A percentile compares a stretch with the other conserved stretches of the same genome.
These are phyloP conservation scores for Citeromyces hawaiiensis DNA, from an alignment of 1,139 yeast genomes.

Conservation along the genomic window DNA sequence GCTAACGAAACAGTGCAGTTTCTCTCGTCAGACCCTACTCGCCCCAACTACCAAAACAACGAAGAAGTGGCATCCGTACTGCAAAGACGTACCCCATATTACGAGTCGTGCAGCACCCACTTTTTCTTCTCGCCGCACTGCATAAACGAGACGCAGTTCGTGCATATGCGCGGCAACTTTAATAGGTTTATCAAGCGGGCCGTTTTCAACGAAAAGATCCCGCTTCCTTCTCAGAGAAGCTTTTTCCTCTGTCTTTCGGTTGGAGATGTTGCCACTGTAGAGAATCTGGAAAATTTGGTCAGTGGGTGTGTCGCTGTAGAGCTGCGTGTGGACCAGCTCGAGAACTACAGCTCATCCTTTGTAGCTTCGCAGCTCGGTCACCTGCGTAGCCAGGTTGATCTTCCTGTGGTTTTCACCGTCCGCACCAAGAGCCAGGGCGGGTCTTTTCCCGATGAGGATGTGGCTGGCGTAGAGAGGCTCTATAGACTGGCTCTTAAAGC, in stretches of 20 bases:
- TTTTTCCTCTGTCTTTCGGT: slow-evolving; percentile 63
- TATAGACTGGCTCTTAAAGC: slow-evolving; percentile 54
- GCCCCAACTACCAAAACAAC: slow-evolving; percentile 59
- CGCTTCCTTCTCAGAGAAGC: slow-evolving; percentile 43
- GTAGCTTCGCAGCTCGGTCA: slow-evolving; percentile 67
- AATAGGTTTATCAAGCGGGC: slow-evolving; percentile 43
- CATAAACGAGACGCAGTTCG: slow-evolving; percentile 37
- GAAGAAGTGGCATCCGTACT: slow-evolving; percentile 77
- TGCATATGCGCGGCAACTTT: slow-evolving; percentile 45
- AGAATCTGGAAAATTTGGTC: slow-evolving; percentile 36
- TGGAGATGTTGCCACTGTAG: slow-evolving; percentile 36
- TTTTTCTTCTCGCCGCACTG: slow-evolving; percentile 73
- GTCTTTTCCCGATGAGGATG: slow-evolving; percentile 45
- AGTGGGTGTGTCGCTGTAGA: slow-evolving; percentile 77
- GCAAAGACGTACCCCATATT: slow-evolving; percentile 71
- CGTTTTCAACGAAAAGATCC: slow-evolving; percentile 36
- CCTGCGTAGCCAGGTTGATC: slow-evolving; percentile 45
- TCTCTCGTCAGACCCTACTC: slow-evolving; percentile 59
- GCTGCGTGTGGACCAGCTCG: slow-evolving; percentile 62
- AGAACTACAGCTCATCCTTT: slow-evolving; percentile 31
- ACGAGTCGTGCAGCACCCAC: slow-evolving; percentile 67
- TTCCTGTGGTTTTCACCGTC: slow-evolving; percentile 75
- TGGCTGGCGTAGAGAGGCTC: slow-evolving; percentile 33
- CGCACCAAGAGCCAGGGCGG: slow-evolving; percentile 81
- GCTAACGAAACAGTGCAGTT: slow-evolving; percentile 69